Evolutionary conservation across 1,139 yeast genomes (phyloP), one percentile per base, ranked within the genome.

Genomic region (Eremothecium gossypii): DNA sequence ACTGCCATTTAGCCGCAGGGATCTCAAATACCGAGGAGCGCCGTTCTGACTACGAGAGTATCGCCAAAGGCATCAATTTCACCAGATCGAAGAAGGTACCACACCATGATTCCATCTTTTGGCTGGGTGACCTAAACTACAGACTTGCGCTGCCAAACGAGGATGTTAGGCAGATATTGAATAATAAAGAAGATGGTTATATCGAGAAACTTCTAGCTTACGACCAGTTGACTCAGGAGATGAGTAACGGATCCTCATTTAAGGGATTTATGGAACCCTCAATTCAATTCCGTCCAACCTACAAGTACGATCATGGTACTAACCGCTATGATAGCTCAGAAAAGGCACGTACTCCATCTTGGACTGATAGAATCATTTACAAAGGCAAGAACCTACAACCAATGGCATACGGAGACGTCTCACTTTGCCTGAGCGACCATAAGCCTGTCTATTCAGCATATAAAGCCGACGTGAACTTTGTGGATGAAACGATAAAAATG

Each of bases 1-100:
- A 87, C 41, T 83, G 94, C 2, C 99, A 91, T 68, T 70, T 78
- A 49, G 96, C 98, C 0, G 97, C 98, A 0, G 98, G 99, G 1
- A 76, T 80, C 41, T 70, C 73, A 30, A 81, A 84, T 46, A 67
- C 79, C 5, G 79, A 77, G 32, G 96, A 89, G 61, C 73, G 99
- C 50, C 87, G 86, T 56, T 79, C 79, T 51, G 96, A 91, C 62
- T 80, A 82, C 49, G 74, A 76, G 39, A 74, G 84, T 3, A 80
- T 89, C 39, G 43, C 61, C 48, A 59, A 70, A 57, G 57, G 68
- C 50, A 45, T 74, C 46, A 61, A 68, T 30, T 68, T 74, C 39
- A 65, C 74, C 27, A 71, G 79, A 20, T 76, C 74, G 28, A 74
- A 73, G 35, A 68, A 64, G 42, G 66, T 76, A 26, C 61, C 68